These are phyloP conservation scores for Trichomonas tenax DNA, from an alignment of 208 protist species.

Conservation along the genomic window DNA sequence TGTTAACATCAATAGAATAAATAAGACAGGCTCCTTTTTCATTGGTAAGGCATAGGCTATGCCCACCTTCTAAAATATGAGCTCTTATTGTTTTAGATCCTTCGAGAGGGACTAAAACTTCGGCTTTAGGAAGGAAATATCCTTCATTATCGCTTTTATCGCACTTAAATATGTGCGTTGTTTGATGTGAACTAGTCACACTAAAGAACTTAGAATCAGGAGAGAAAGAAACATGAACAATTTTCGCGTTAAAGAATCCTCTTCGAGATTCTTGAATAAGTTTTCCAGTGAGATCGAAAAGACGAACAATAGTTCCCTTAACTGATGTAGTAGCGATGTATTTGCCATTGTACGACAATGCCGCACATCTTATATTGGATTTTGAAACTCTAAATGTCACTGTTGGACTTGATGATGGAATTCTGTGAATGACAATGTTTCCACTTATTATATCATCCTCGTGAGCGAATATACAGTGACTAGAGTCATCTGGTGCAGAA, in stretches of 20 bases:
- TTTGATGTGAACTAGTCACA: background rate
- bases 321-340: background rate
- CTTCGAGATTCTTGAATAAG: background rate
- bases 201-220: background rate
- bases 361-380: background rate
- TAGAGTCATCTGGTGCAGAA: background rate
- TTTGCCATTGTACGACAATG: background rate
- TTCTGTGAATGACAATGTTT: background rate
- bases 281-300: background rate
- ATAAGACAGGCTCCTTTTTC: background rate
- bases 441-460: background rate
- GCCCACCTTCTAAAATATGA: background rate
- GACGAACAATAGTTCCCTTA: background rate
- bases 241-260: background rate
- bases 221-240: conserved; percentile 4
- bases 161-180: background rate
- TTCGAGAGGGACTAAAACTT: background rate
- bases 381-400: background rate
- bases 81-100: background rate
- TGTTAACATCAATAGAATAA: background rate
- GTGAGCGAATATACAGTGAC: background rate
- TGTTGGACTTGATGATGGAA: background rate
- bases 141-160: background rate
- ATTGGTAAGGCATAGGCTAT: background rate
- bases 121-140: background rate